Base-by-base conservation (phyloP, 805 yeast species). In the Barnettozyma wickerhamii region DNA sequence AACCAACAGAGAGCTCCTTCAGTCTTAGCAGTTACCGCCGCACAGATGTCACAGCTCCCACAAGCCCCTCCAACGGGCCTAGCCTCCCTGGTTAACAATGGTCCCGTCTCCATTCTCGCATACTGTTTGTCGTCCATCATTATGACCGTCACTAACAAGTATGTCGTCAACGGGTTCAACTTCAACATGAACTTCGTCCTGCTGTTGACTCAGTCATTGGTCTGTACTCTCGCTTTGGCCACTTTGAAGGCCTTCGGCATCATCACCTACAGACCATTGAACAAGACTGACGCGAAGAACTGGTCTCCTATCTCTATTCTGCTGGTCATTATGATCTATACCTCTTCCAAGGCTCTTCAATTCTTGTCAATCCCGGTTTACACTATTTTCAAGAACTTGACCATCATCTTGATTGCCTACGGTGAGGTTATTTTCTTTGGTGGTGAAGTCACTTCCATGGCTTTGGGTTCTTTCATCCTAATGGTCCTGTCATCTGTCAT, bases 381-480 rank as follows among this genome's bases (percentile, higher is more conserved):
- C 75, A 93, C 99, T 50, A 91, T 93, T 55, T 93, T 93, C 83
- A 93, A 93, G 76, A 93, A 93, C 69, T 78, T 93, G 66, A 91
- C 99, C 47, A 93, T 93, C 60, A 91, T 93, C 52, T 71, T 93
- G 60, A 93, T 93, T 63, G 98, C 99, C 27, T 93, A 93, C 63
- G 98, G 98, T 71, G 99, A 93, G 69, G 97, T 91, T 27, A 55
- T 93, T 47, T 91, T 96, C 95, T 93, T 91, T 58, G 96, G 96
- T 47, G 97, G 97, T 50, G 67, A 72, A 47, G 96, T 91, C 55
- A 81, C 96, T 40, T 65, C 90, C 29, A 81, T 90, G 93, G 89
- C 95, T 35, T 71, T 93, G 50, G 82, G 88, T 31, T 84, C 98
- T 2, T 93, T 93, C 65, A 59, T 80, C 40, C 74, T 93, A 62